A percentile compares a stretch with the other conserved stretches of the same genome.
These are phyloP conservation scores for Fusarium bactridioides DNA, from an alignment of 2,329 filamentous ascomycete genomes.

Conservation along the genomic window DNA sequence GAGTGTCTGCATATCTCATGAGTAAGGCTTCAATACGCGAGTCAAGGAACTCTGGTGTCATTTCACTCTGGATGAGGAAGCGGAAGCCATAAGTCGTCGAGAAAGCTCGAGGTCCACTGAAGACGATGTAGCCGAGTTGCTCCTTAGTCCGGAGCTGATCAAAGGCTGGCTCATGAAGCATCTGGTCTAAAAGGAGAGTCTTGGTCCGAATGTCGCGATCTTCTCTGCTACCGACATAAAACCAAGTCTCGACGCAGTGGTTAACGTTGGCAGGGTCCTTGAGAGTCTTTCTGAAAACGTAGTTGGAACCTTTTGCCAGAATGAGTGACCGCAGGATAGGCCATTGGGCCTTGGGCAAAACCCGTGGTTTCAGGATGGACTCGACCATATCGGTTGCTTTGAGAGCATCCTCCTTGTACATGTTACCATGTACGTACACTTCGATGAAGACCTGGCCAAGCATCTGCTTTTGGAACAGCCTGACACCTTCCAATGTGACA, in stretches of 20 bases:
- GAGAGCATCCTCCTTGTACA: conserved; percentile 75
- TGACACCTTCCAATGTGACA: conserved; percentile 77
- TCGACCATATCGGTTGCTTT: conserved; percentile 86
- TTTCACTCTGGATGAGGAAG: conserved; percentile 93
- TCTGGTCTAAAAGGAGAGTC: conserved; percentile 83
- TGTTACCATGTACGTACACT: conserved; percentile 67
- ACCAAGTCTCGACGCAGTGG: conserved; percentile 81
- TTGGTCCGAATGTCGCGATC: conserved; percentile 78
- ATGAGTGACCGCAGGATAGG: conserved; percentile 79
- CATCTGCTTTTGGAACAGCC: conserved; percentile 80
- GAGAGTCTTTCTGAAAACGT: conserved; percentile 79
- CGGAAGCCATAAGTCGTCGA: conserved; percentile 85
- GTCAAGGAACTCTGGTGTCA: conserved; percentile 83
- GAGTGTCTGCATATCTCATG: conserved; percentile 66
- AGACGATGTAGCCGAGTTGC: conserved; percentile 96
- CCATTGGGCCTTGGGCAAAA: conserved; percentile 81
- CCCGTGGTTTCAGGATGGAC: conserved; percentile 75
- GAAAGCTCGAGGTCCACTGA: conserved; percentile 76
- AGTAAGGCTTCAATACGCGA: conserved; percentile 88
- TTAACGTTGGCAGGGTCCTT: conserved; percentile 91
- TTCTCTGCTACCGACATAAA: conserved; percentile 73
- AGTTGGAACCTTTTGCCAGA: conserved; percentile 82
- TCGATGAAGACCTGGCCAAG: conserved; percentile 88
- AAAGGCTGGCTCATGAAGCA: conserved; percentile 92
- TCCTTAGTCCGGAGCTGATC: conserved; percentile 96